Conservation (phyloP, 2,329 filamentous ascomycete species). For the Calonectria montana region DNA sequence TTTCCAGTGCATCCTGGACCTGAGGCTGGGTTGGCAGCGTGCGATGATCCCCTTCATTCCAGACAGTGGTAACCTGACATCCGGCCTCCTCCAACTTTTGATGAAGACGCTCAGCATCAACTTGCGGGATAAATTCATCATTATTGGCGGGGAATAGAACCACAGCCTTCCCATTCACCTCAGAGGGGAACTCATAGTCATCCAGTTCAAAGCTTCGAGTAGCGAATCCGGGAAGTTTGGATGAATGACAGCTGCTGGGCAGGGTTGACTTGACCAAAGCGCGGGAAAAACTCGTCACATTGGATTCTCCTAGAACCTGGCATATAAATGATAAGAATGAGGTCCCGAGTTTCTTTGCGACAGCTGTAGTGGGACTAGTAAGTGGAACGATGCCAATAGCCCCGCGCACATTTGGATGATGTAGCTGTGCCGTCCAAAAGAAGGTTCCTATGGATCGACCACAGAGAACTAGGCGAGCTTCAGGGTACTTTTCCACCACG, state of each 20-base stretch:
- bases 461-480: constrained; percentile 7
- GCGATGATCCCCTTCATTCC: constrained; percentile 18
- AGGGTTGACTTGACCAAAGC: background rate
- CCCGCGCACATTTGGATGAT: background rate
- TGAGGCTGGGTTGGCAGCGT: background rate
- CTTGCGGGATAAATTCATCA: background rate
- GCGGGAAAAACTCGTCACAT: background rate
- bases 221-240: background rate
- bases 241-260: background rate
- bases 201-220: constrained; percentile 7
- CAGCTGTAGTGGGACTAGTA: background rate
- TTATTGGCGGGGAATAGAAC: background rate
- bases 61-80: background rate
- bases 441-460: constrained; percentile 19
- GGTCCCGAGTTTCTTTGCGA: background rate
- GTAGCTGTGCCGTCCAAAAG: constrained; percentile 1
- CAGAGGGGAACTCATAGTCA: background rate
- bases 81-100: background rate
- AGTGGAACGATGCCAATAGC: constrained; percentile 17
- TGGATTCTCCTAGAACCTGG: background rate
- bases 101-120: background rate
- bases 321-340: background rate
- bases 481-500: background rate
- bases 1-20: background rate
- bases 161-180: background rate